These are phyloP conservation scores for Effrenium voratum DNA, from an alignment of 73 alveolate species.

Conservation along the genomic window DNA sequence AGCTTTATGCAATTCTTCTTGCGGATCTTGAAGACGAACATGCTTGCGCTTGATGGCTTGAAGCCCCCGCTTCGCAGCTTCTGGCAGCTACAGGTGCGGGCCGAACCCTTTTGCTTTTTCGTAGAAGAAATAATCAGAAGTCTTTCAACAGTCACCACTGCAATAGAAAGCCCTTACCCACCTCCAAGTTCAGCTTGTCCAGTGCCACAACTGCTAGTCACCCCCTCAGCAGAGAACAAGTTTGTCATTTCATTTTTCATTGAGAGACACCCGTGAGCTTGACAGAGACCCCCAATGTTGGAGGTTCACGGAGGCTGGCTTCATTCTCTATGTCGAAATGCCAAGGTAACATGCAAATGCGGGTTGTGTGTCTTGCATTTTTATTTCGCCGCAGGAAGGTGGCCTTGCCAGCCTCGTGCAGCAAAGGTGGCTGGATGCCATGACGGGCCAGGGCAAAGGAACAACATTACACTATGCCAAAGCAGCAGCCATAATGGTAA, in stretches of 20 bases:
- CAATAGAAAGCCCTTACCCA: background rate
- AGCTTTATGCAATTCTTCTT: background rate
- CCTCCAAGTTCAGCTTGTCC: background rate
- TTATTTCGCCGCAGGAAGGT: background rate
- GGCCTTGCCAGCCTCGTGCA: background rate
- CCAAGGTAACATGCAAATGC: background rate
- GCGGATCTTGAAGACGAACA: background rate
- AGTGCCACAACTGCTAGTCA: background rate
- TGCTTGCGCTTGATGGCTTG: slow-evolving; percentile 17
- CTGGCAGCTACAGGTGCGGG: slow-evolving; percentile 15
- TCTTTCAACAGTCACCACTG: background rate
- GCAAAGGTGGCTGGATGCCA: slow-evolving; percentile 18
- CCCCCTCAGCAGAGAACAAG: background rate
- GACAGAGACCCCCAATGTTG: background rate
- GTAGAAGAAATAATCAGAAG: no score
- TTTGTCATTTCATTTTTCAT: background rate
- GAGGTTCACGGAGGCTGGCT: slow-evolving; percentile 11
- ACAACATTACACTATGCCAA: no score
- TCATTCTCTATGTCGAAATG: background rate
- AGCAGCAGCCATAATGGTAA: no score
- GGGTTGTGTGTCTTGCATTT: background rate
- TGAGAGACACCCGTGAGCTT: slow-evolving; percentile 6
- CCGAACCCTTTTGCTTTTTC: no score
- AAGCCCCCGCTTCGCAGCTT: background rate
- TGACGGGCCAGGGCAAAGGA: no score